Evolutionary conservation across 805 yeast species (phyloP).

Genomic region (Saccharomycopsis fibuligera): DNA sequence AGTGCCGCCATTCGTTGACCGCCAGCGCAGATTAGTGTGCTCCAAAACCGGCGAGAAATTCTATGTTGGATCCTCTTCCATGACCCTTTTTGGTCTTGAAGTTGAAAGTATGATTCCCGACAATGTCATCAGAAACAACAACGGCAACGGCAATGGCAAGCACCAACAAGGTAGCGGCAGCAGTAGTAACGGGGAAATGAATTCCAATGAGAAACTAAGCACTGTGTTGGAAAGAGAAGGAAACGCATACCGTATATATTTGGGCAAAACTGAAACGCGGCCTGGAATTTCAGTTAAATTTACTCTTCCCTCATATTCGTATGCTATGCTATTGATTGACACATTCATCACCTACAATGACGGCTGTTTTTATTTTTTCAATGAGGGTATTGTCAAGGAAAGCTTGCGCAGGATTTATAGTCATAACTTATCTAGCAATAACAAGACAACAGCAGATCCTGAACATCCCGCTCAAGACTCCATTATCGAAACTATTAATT

Average conservation of each 20-base stretch:
- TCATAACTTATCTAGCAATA: slow-evolving; percentile 31
- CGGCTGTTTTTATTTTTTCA: slow-evolving; percentile 79
- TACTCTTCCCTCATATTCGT: slow-evolving; percentile 68
- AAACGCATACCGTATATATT: slow-evolving; percentile 63
- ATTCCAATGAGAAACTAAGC: slow-evolving; percentile 29
- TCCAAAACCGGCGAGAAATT: slow-evolving; percentile 71
- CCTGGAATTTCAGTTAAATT: slow-evolving; percentile 67
- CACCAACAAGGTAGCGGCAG: neutral
- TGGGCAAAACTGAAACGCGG: slow-evolving; percentile 61
- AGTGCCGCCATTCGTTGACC: slow-evolving; percentile 65
- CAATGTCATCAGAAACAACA: slow-evolving; percentile 21
- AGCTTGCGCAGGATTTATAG: slow-evolving; percentile 59
- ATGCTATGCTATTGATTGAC: slow-evolving; percentile 69
- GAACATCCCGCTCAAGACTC: slow-evolving; percentile 38
- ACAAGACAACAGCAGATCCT: slow-evolving; percentile 5
- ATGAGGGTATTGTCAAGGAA: slow-evolving; percentile 71
- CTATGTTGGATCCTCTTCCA: slow-evolving; percentile 76
- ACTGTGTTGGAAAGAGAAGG: slow-evolving; percentile 70
- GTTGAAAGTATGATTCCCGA: slow-evolving; percentile 57
- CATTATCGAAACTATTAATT: slow-evolving; percentile 72
- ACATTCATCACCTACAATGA: slow-evolving; percentile 74
- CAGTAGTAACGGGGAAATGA: slow-evolving; percentile 14
- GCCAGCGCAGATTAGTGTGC: slow-evolving; percentile 64
- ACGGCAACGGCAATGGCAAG: slow-evolving; percentile 5
- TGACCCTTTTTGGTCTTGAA: slow-evolving; percentile 76